These are phyloP conservation scores for Salix purpurea DNA, from an alignment of 345 rosid species.

Conservation along the genomic window DNA sequence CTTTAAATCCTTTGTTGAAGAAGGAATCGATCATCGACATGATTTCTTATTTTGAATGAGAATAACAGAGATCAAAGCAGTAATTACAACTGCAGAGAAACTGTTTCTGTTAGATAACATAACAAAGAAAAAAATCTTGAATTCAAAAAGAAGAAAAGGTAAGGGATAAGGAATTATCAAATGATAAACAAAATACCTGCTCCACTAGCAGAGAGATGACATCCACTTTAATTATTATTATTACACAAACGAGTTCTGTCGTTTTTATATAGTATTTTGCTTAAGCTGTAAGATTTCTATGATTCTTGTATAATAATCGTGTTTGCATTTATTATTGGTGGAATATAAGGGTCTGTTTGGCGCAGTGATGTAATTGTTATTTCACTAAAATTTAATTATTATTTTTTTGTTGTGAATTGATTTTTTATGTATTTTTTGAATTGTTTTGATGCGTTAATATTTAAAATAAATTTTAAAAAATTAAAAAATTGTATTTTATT, in stretches of 20 bases:
- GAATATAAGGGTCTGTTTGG: too few relatives aligned
- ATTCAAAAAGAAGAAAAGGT: neutral
- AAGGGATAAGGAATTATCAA: neutral
- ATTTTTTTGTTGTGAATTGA: too few relatives aligned
- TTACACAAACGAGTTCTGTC: neutral
- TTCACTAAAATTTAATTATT: too few relatives aligned
- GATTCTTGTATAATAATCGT: neutral
- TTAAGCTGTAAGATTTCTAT: neutral
- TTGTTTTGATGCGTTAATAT: too few relatives aligned
- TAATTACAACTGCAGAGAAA: neutral
- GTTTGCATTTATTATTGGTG: too few relatives aligned
- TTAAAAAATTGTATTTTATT: too few relatives aligned
- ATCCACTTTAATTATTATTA: neutral
- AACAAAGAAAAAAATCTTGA: neutral
- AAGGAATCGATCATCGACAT: constrained; percentile 90
- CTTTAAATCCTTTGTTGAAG: constrained; percentile 88
- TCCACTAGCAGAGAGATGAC: neutral
- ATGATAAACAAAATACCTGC: neutral
- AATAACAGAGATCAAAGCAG: neutral
- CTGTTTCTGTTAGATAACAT: too few relatives aligned
- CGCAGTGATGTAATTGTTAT: too few relatives aligned
- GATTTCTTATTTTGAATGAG: constrained; percentile 8
- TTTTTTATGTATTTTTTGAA: too few relatives aligned
- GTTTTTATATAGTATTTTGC: neutral
- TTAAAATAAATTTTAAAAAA: too few relatives aligned